These are phyloP conservation scores for Phytophthora europaea DNA, from an alignment of 352 stramenopile species.

Conservation along the genomic window DNA sequence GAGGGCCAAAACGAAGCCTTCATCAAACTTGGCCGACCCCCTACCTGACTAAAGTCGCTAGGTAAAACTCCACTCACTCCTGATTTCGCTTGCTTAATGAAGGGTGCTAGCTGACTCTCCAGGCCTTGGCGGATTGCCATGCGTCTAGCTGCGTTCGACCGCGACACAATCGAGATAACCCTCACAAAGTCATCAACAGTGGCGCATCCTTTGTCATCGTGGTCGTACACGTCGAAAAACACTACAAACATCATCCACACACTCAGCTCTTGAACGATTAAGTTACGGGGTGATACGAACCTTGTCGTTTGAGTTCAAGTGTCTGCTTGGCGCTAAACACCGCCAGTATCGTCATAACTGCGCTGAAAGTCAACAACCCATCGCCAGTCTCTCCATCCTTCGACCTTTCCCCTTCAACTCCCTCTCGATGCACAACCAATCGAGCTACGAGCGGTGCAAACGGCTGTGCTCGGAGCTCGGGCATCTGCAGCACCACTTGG, in stretches of 20 bases:
- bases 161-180: slow-evolving; percentile 29
- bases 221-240: slow-evolving; percentile 57
- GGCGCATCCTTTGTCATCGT: slow-evolving; percentile 38
- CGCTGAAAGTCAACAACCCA: slow-evolving; percentile 29
- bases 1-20: background rate
- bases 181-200: slow-evolving; percentile 45
- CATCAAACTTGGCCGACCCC: background rate
- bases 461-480: slow-evolving; percentile 41
- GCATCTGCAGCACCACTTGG: slow-evolving; percentile 36
- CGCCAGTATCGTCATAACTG: slow-evolving; percentile 44
- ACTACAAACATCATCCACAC: slow-evolving; percentile 25
- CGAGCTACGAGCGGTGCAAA: slow-evolving; percentile 31
- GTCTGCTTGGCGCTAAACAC: slow-evolving; percentile 54
- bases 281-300: background rate
- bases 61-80: slow-evolving; percentile 12
- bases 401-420: too few relatives aligned
- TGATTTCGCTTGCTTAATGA: slow-evolving; percentile 9
- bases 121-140: slow-evolving; percentile 12
- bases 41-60: slow-evolving; percentile 33
- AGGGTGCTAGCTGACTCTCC: slow-evolving; percentile 22
- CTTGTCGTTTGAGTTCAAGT: slow-evolving; percentile 43
- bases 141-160: background rate
- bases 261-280: background rate
- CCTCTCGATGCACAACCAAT: slow-evolving; percentile 24
- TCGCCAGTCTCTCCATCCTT: background rate